Conservation (phyloP, 495 filamentous ascomycete genomes). For the Thozetella sp. region DNA sequence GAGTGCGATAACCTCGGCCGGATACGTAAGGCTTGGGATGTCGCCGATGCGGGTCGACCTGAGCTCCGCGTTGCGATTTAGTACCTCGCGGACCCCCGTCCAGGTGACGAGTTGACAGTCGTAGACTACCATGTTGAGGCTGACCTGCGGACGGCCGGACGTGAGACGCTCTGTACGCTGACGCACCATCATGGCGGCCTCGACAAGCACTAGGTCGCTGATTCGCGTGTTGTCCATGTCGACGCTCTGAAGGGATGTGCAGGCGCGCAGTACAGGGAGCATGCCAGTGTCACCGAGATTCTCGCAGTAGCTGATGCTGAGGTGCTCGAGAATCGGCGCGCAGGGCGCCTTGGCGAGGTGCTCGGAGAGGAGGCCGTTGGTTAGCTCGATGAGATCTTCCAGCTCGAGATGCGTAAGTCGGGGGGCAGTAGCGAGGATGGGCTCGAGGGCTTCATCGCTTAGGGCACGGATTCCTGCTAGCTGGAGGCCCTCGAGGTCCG, state of each 20-base stretch:
- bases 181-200: slow-evolving; percentile 77
- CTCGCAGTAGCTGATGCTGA: slow-evolving; percentile 90
- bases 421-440: slow-evolving; percentile 74
- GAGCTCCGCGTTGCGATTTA: slow-evolving; percentile 79
- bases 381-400: slow-evolving; percentile 79
- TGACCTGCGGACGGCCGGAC: slow-evolving; percentile 53
- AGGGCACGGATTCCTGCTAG: slow-evolving; percentile 71
- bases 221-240: slow-evolving; percentile 95
- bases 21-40: slow-evolving; percentile 15
- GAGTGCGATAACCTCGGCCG: slow-evolving; percentile 75
- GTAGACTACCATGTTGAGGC: slow-evolving; percentile 80
- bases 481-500: slow-evolving; percentile 79
- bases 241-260: slow-evolving; percentile 65
- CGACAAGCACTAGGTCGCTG: slow-evolving; percentile 83
- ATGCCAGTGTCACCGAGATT: slow-evolving; percentile 82
- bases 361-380: slow-evolving; percentile 70
- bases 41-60: slow-evolving; percentile 23
- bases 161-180: slow-evolving; percentile 56
- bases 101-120: slow-evolving; percentile 91
- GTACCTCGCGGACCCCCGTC: slow-evolving; percentile 85
- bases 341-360: slow-evolving; percentile 75
- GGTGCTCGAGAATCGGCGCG: slow-evolving; percentile 68
- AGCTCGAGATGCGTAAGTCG: slow-evolving; percentile 84
- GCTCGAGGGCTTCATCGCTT: slow-evolving; percentile 71
- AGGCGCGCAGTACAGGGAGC: slow-evolving; percentile 78